Percentiles rank a stretch among this genome's conserved stretches.
Conservation (phyloP, 306 rosid species). For the Herpetospermum pedunculosum region DNA sequence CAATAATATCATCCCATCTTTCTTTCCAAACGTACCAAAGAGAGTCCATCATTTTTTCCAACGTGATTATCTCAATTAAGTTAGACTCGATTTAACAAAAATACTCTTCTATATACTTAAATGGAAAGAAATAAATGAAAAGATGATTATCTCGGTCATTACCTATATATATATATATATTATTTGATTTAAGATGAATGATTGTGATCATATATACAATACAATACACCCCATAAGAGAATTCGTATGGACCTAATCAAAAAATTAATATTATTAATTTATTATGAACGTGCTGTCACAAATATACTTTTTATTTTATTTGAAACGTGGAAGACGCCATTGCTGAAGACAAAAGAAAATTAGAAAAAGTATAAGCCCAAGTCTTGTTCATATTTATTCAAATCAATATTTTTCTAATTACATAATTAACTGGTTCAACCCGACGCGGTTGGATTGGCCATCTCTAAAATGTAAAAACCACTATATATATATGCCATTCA, state of each 20-base stretch:
- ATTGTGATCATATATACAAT: too few relatives aligned
- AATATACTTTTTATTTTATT: not conserved
- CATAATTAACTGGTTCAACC: not conserved
- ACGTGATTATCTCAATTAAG: too few relatives aligned
- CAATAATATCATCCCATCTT: too few relatives aligned
- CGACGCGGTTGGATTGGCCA: not conserved
- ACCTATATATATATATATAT: too few relatives aligned
- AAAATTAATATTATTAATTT: not conserved
- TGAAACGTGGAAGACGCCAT: not conserved
- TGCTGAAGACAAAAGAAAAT: not conserved
- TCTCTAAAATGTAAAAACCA: not conserved
- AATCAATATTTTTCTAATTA: not conserved
- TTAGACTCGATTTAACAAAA: too few relatives aligned
- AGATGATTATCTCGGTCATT: too few relatives aligned
- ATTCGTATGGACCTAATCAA: too few relatives aligned
- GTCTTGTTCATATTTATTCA: not conserved
- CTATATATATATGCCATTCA: not conserved
- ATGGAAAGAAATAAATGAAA: not conserved
- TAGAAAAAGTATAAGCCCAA: not conserved
- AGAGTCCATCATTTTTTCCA: too few relatives aligned
- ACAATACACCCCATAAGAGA: too few relatives aligned
- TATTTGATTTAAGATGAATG: too few relatives aligned
- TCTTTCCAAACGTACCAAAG: too few relatives aligned
- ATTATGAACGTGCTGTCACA: not conserved
- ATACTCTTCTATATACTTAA: too few relatives aligned